Evolutionary conservation across 441 rosid genomes (phyloP).

Genomic region (Gossypium schwendimanii): DNA sequence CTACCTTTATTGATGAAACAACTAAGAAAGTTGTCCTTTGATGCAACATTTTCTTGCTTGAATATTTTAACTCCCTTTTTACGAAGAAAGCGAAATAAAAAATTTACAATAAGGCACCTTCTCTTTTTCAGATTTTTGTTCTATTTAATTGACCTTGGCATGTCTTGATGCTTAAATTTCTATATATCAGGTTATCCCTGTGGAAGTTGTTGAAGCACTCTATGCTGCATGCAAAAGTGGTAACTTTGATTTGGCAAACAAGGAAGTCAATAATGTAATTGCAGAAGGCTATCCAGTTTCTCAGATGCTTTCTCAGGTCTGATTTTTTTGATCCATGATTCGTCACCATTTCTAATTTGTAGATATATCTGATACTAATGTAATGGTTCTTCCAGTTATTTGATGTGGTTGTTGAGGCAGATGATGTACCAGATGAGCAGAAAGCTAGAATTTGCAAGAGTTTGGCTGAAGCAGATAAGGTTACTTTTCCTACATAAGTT

Average conservation of each 20-base stretch:
- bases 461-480: slow-evolving; percentile 81
- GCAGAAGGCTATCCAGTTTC: slow-evolving; percentile 92
- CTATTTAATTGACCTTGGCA: background rate
- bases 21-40: background rate
- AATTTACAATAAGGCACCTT: background rate
- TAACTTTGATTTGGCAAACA: slow-evolving; percentile 84
- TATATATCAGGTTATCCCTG: slow-evolving; percentile 57
- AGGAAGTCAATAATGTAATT: slow-evolving; percentile 67
- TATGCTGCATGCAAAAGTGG: slow-evolving; percentile 71
- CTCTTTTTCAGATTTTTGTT: background rate
- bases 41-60: background rate
- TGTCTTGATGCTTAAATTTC: slow-evolving; percentile 11
- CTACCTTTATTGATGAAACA: background rate
- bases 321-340: slow-evolving; percentile 2
- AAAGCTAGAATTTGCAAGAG: slow-evolving; percentile 83
- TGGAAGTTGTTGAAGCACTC: slow-evolving; percentile 50
- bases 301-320: slow-evolving; percentile 80
- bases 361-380: slow-evolving; percentile 12
- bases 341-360: background rate
- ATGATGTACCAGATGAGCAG: slow-evolving; percentile 76
- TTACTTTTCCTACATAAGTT: slow-evolving; percentile 19
- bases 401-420: slow-evolving; percentile 57
- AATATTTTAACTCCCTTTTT: background rate
- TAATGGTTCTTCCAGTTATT: slow-evolving; percentile 45
- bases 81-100: background rate